Percentiles rank a stretch among this genome's conserved stretches.
These are phyloP conservation scores for Brassica juncea DNA, from an alignment of 345 rosid species.

Conservation along the genomic window DNA sequence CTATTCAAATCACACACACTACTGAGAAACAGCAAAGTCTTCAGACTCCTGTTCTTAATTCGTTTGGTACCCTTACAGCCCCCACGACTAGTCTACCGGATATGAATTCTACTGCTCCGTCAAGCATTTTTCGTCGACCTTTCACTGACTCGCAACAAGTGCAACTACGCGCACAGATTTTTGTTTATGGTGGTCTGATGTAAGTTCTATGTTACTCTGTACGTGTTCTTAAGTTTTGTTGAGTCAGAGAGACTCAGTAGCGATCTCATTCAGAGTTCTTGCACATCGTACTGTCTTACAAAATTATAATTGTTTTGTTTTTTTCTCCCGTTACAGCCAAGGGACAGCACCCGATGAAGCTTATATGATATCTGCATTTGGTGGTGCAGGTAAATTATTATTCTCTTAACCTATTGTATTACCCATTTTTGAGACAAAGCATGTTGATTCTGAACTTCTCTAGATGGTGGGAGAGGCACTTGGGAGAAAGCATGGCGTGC, in stretches of 20 bases:
- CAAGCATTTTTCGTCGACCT: constrained; percentile 73
- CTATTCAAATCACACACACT: constrained; percentile 54
- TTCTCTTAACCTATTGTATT: constrained; percentile 18
- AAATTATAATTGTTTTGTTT: constrained; percentile 7
- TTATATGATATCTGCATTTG: constrained; percentile 95
- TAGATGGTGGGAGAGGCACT: constrained; percentile 78
- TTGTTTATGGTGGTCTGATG: constrained; percentile 98
- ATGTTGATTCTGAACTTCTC: constrained; percentile 28
- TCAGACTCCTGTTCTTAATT: constrained; percentile 50
- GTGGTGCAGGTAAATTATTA: constrained; percentile 69
- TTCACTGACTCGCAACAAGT: constrained; percentile 97
- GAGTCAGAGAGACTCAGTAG: constrained; percentile 9
- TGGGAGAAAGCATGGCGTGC: constrained; percentile 90
- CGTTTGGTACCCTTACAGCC: constrained; percentile 51
- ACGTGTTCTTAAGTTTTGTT: constrained; percentile 16
- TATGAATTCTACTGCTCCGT: constrained; percentile 60
- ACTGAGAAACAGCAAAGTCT: constrained; percentile 61
- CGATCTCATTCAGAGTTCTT: neutral
- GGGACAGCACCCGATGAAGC: constrained; percentile 93
- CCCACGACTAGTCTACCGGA: constrained; percentile 60
- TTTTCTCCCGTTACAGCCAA: constrained; percentile 59
- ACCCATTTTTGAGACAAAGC: constrained; percentile 5
- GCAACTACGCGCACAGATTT: constrained; percentile 97
- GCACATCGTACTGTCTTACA: constrained; percentile 14
- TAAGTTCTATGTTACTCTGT: constrained; percentile 44